A percentile compares a stretch with the other conserved stretches of the same genome.
These are phyloP conservation scores for Aurantiochytrium sp. DNA, from an alignment of 108 stramenopile genomes.

Conservation along the genomic window DNA sequence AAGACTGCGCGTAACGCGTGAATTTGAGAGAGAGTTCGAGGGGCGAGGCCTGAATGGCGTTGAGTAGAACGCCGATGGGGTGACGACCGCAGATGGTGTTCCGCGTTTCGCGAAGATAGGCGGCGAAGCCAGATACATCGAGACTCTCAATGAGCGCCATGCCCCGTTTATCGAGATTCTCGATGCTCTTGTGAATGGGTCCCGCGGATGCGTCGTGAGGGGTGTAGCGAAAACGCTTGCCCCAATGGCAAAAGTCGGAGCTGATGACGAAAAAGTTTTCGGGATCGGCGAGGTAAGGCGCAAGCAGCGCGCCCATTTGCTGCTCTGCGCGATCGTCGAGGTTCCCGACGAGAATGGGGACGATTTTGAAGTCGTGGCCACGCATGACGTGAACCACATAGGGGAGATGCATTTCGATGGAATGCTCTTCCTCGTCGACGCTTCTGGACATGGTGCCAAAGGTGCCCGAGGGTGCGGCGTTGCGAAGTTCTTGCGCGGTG, in stretches of 20 bases:
- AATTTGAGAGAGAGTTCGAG: background rate
- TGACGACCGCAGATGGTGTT: constrained; percentile 51
- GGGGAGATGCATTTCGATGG: constrained; percentile 48
- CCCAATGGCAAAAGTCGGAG: constrained; percentile 51
- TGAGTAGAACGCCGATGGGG: constrained; percentile 29
- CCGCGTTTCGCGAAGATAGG: constrained; percentile 26
- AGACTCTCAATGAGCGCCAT: constrained; percentile 32
- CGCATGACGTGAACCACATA: constrained; percentile 26
- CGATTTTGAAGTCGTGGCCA: background rate
- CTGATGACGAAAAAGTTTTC: constrained; percentile 39
- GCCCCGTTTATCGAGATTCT: constrained; percentile 37
- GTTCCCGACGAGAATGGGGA: constrained; percentile 39
- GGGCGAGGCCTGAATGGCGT: background rate
- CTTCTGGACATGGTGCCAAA: constrained; percentile 28
- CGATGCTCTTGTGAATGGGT: constrained; percentile 34
- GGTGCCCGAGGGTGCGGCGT: background rate
- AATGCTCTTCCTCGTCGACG: constrained; percentile 43
- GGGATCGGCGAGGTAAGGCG: constrained; percentile 32
- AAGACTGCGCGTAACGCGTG: background rate
- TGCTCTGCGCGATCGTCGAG: background rate
- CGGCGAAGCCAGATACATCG: constrained; percentile 21
- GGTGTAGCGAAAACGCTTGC: constrained; percentile 34
- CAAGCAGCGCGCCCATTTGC: constrained; percentile 30
- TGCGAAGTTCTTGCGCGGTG: constrained; percentile 22
- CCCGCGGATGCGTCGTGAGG: constrained; percentile 21